These are phyloP conservation scores for Endoconidiophora polonica DNA, from an alignment of 2,329 filamentous ascomycete species.

Conservation along the genomic window DNA sequence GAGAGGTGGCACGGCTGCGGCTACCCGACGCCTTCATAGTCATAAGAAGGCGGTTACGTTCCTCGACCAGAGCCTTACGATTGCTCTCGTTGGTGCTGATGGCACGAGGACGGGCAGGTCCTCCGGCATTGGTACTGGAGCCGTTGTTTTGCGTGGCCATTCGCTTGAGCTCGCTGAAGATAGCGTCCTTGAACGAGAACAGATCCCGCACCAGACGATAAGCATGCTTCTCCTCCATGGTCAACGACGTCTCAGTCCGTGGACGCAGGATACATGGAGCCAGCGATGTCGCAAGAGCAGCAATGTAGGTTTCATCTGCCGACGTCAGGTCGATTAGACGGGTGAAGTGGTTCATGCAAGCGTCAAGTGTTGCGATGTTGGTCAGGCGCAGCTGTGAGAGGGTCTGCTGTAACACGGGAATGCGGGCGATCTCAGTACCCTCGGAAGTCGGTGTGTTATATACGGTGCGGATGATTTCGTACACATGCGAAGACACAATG, in stretches of 20 bases:
- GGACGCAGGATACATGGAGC: conserved; percentile 81
- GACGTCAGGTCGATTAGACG: conserved; percentile 92
- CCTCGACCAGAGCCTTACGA: conserved; percentile 84
- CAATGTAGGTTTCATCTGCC: conserved; percentile 73
- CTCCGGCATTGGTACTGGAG: conserved; percentile 31
- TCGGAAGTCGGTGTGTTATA: conserved; percentile 72
- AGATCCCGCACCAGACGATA: conserved; percentile 83
- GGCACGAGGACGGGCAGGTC: conserved; percentile 54
- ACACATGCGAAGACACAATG: conserved; percentile 94
- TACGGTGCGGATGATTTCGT: conserved; percentile 96
- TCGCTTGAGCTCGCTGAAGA: conserved; percentile 92
- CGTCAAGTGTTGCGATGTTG: conserved; percentile 97
- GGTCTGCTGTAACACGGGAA: conserved; percentile 88
- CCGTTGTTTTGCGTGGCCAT: conserved; percentile 55
- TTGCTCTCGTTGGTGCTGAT: conserved; percentile 94
- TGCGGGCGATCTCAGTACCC: conserved; percentile 57
- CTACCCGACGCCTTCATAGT: conserved; percentile 45
- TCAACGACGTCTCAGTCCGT: conserved; percentile 71
- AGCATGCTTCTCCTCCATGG: conserved; percentile 87
- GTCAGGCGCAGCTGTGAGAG: conserved; percentile 86
- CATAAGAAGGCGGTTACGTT: conserved; percentile 63
- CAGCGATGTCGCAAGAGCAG: conserved; percentile 55
- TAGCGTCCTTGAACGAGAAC: conserved; percentile 82
- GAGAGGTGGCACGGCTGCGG: conserved; percentile 59
- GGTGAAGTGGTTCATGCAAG: conserved; percentile 95